These are phyloP conservation scores for Kodamaea kakaduensis DNA, from an alignment of 805 yeast species.

Conservation along the genomic window DNA sequence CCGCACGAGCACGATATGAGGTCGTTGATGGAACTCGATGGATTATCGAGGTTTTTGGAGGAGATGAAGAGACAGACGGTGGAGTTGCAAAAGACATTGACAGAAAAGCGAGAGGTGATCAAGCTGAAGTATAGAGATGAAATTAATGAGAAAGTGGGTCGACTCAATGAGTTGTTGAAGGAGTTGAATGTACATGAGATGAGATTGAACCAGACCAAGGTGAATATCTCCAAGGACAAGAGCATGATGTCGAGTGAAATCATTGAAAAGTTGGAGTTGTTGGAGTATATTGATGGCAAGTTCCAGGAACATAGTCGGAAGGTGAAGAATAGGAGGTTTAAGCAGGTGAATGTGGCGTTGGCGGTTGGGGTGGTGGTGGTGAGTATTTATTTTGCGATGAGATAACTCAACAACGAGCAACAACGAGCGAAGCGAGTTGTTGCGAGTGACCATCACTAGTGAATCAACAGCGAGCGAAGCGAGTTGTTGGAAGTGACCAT, in stretches of 20 bases:
- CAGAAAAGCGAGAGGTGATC: slow-evolving; percentile 15
- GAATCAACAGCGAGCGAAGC: no score
- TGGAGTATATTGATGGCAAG: slow-evolving; percentile 29
- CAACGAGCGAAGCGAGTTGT: not conserved
- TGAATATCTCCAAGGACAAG: slow-evolving; percentile 24
- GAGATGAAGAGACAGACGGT: slow-evolving; percentile 17
- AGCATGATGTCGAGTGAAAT: slow-evolving; percentile 23
- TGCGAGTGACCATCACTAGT: no score
- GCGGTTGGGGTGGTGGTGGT: slow-evolving; percentile 17
- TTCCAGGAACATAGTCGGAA: slow-evolving; percentile 25
- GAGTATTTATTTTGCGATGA: slow-evolving; percentile 14
- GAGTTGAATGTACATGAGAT: slow-evolving; percentile 24
- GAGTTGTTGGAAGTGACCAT: no score
- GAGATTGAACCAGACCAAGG: slow-evolving; percentile 23
- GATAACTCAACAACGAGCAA: slow-evolving; percentile 1
- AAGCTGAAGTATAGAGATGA: slow-evolving; percentile 21
- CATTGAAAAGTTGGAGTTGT: slow-evolving; percentile 24
- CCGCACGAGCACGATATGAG: slow-evolving; percentile 1
- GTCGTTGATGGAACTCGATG: slow-evolving; percentile 12
- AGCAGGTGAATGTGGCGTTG: slow-evolving; percentile 22
- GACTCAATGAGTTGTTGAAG: slow-evolving; percentile 25
- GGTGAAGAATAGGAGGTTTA: slow-evolving; percentile 25
- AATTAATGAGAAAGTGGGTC: slow-evolving; percentile 24
- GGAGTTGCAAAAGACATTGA: slow-evolving; percentile 18
- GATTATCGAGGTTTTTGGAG: slow-evolving; percentile 18